phyloP scores from a whole-genome alignment of 768 basidiomycete species.

The Grammothele lineata region DNA sequence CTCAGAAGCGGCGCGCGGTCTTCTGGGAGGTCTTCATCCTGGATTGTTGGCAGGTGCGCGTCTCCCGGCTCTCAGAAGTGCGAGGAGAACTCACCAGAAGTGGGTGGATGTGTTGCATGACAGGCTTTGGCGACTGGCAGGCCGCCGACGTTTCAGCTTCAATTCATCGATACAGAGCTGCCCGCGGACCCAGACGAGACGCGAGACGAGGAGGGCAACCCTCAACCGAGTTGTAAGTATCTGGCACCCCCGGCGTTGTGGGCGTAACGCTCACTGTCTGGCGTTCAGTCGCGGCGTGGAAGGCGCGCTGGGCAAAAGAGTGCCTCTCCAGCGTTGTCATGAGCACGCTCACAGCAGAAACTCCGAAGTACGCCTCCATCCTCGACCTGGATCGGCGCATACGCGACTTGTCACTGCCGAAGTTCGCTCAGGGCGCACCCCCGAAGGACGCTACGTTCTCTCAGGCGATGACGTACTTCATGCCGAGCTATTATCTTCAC shows the following conservation, averaged over 20 bases:
- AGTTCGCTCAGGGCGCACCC: slow-evolving; percentile 49
- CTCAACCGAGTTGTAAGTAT: slow-evolving; percentile 36
- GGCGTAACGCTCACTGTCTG: background rate
- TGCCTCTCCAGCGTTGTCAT: slow-evolving; percentile 53
- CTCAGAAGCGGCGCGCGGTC: slow-evolving; percentile 57
- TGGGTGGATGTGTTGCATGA: too few species aligned
- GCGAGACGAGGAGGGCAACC: slow-evolving; percentile 48
- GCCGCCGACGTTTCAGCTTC: slow-evolving; percentile 34
- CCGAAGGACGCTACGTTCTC: slow-evolving; percentile 48
- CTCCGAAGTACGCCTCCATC: slow-evolving; percentile 60
- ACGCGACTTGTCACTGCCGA: slow-evolving; percentile 60
- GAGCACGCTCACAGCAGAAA: slow-evolving; percentile 50
- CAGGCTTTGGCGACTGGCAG: slow-evolving; percentile 45
- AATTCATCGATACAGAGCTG: slow-evolving; percentile 45
- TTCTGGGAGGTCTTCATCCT: slow-evolving; percentile 69
- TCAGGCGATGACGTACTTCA: slow-evolving; percentile 68
- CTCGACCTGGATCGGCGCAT: slow-evolving; percentile 66
- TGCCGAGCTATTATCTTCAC: slow-evolving; percentile 71
- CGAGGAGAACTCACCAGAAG: too few species aligned
- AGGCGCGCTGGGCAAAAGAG: slow-evolving; percentile 49
- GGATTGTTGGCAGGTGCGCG: slow-evolving; percentile 39
- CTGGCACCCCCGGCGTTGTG: background rate
- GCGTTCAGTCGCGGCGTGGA: slow-evolving; percentile 52
- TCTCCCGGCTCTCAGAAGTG: slow-evolving; percentile 1
- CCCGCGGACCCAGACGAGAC: slow-evolving; percentile 55